Evolutionary conservation across 257 asterid genomes (phyloP).

Genomic region (Cinchona pubescens): DNA sequence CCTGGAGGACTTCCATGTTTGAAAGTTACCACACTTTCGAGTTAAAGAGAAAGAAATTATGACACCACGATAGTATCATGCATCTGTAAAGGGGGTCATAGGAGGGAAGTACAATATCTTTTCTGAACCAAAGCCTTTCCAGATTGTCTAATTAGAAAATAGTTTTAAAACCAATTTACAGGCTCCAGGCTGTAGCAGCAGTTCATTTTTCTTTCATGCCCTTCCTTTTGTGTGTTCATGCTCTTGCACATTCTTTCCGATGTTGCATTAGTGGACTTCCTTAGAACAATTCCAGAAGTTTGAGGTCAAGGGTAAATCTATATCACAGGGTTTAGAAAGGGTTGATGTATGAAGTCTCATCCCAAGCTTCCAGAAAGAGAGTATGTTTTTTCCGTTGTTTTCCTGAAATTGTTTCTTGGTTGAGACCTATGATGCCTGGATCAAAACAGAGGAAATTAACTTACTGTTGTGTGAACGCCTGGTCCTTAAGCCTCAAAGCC

Average conservation of each 20-base stretch:
- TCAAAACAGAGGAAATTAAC: neutral
- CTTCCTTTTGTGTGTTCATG: neutral
- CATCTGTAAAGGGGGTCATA: neutral
- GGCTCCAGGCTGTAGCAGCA: neutral
- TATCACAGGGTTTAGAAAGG: neutral
- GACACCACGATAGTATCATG: neutral
- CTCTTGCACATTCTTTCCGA: neutral
- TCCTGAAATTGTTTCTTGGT: neutral
- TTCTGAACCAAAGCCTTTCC: neutral
- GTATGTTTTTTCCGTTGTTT: neutral
- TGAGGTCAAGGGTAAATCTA: neutral
- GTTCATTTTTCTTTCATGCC: neutral
- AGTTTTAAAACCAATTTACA: neutral
- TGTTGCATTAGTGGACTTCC: neutral
- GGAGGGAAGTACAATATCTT: neutral
- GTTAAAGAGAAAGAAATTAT: neutral
- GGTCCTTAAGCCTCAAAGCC: neutral
- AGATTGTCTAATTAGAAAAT: neutral
- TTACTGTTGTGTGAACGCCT: neutral
- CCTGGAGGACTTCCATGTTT: neutral
- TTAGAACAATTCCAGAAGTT: neutral
- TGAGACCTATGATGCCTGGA: neutral
- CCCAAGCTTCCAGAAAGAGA: neutral
- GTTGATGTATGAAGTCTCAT: neutral
- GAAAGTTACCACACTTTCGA: neutral